phyloP scores from a whole-genome alignment of 192 early-diverging fungal species.

The Paraglomus brasilianum region DNA sequence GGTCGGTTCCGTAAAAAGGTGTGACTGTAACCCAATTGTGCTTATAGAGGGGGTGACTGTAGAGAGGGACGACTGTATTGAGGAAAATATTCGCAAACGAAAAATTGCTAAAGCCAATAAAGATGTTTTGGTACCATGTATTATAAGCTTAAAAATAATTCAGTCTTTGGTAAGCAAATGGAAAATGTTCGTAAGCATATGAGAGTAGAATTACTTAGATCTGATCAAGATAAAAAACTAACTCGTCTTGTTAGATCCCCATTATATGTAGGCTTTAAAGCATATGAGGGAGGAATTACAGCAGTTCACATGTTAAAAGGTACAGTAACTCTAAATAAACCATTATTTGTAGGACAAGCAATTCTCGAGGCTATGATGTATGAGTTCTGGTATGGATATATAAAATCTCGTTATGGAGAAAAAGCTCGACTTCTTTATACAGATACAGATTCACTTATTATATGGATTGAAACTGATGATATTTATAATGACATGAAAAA shows the following conservation, averaged over 20 bases:
- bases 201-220: slow-evolving; percentile 25
- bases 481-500: slow-evolving; percentile 19
- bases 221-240: slow-evolving; percentile 25
- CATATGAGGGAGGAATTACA: slow-evolving; percentile 13
- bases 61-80: slow-evolving; percentile 22
- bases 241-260: slow-evolving; percentile 12
- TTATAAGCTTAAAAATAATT: slow-evolving; percentile 28
- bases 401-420: slow-evolving; percentile 20
- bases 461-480: slow-evolving; percentile 20
- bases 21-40: too few relatives aligned
- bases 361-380: slow-evolving; percentile 26
- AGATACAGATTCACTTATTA: slow-evolving; percentile 22
- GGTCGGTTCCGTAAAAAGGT: too few relatives aligned
- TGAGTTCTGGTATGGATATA: slow-evolving; percentile 26
- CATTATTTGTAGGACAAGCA: slow-evolving; percentile 18
- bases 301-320: slow-evolving; percentile 25
- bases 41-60: too few relatives aligned
- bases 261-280: slow-evolving; percentile 26
- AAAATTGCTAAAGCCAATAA: slow-evolving; percentile 22
- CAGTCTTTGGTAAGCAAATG: slow-evolving; percentile 24
- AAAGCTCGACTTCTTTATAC: slow-evolving; percentile 27
- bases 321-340: slow-evolving; percentile 22
- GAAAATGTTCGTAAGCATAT: slow-evolving; percentile 28
- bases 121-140: slow-evolving; percentile 14
- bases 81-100: slow-evolving; percentile 26